Evolutionary conservation across 2,329 filamentous ascomycete species (phyloP), one percentile per base, ranked within the genome.

Genomic region (Penicillium italicum): DNA sequence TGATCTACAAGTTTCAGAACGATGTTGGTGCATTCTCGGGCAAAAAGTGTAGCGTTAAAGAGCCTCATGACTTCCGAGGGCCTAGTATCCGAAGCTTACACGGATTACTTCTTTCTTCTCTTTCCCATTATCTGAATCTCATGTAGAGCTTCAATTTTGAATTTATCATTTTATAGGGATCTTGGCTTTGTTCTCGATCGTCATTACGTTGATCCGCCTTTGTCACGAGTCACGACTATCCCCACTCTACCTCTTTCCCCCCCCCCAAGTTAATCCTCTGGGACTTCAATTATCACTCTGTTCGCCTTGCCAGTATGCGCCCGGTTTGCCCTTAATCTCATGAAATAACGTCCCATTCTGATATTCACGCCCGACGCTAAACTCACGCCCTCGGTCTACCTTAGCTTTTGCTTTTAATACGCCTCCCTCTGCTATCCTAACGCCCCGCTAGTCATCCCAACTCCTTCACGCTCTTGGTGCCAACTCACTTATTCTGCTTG

Each of bases 151-250:
- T 41, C 34, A 2, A 14, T 9, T 26, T 36, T 26, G 36, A 6
- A 30, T n/a, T 12, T 22, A 6, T 2, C 12, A 6, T n/a, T 51
- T 14, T 28, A 41, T 33, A 33, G 1, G 11, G 20, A 48, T 37
- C 18, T 38, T 34, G 36, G 28, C 36, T 53, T 53, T 53, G 51
- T 49, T 53, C 43, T 53, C 16, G 37, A 43, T 43, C 51, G 51
- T 49, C 51, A 53, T 50, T 45, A 42, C 41, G 16, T 51, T 51
- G 52, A 50, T 49, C 53, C 50, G 44, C 38, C 50, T 43, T 59
- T 53, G 46, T 50, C 44, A 59, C 51, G 55, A 55, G 50, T 60
- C 48, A 49, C 45, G 34, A 38, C 46, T 38, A 46, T 51, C 53
- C 34, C 48, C 44, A 47, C 52, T 55, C 48, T 38, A 16, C 18